These are phyloP conservation scores for Wickerhamiella galacta DNA, from an alignment of 805 yeast species.

Conservation along the genomic window DNA sequence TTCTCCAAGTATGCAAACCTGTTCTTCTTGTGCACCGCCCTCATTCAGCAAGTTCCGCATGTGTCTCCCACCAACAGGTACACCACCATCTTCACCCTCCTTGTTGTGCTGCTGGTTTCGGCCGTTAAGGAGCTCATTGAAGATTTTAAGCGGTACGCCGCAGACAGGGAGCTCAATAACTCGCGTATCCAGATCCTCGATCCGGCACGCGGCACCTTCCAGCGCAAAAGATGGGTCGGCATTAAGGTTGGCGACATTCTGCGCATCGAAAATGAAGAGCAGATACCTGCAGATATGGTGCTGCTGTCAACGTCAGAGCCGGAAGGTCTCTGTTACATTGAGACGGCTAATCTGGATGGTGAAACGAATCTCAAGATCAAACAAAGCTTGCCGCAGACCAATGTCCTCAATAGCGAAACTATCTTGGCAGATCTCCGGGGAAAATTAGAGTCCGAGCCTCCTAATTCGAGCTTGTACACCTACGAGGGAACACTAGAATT, in stretches of 20 bases:
- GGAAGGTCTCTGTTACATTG: constrained; percentile 92
- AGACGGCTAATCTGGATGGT: constrained; percentile 94
- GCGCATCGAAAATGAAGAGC: constrained; percentile 67
- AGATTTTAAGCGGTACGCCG: constrained; percentile 72
- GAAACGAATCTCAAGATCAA: constrained; percentile 94
- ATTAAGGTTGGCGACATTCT: constrained; percentile 86
- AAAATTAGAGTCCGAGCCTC: constrained; percentile 66
- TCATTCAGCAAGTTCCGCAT: constrained; percentile 90
- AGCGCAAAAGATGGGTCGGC: constrained; percentile 61
- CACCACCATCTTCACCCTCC: constrained; percentile 84
- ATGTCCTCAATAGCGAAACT: constrained; percentile 47
- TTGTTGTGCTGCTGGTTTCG: constrained; percentile 72
- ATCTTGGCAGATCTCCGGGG: constrained; percentile 40
- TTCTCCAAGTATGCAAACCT: constrained; percentile 93
- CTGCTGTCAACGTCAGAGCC: constrained; percentile 89
- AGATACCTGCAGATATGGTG: constrained; percentile 85
- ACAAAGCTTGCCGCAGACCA: constrained; percentile 69
- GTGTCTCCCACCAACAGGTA: constrained; percentile 93
- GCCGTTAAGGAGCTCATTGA: constrained; percentile 85
- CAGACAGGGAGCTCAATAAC: constrained; percentile 78
- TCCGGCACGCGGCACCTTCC: constrained; percentile 45
- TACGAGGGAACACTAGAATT: constrained; percentile 74
- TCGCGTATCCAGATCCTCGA: constrained; percentile 51
- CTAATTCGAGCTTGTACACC: constrained; percentile 85
- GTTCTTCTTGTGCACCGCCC: constrained; percentile 81